These are phyloP conservation scores for Rickenella mellea DNA, from an alignment of 768 basidiomycete genomes.

Conservation along the genomic window DNA sequence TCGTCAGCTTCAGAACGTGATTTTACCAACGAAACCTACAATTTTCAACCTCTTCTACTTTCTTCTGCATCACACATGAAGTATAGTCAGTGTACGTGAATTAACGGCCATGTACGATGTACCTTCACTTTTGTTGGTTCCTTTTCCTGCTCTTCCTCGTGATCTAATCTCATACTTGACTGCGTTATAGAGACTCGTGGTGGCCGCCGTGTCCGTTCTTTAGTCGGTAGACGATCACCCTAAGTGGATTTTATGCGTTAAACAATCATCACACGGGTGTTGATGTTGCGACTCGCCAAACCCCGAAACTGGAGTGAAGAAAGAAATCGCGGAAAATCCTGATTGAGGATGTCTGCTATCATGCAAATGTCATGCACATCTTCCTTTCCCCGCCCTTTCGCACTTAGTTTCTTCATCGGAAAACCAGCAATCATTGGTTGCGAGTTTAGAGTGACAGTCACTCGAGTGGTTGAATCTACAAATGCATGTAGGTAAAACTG, in stretches of 20 bases:
- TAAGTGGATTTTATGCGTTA: background rate
- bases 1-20: background rate
- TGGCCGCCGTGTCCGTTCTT: background rate
- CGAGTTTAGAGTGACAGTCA: constrained; percentile 23
- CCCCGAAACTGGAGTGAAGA: constrained; percentile 32
- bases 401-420: background rate
- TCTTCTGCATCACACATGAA: background rate
- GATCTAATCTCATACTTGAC: background rate
- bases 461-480: constrained; percentile 14
- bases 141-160: background rate
- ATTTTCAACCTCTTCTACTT: background rate
- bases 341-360: constrained; percentile 28
- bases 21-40: background rate
- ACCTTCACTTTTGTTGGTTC: background rate
- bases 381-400: constrained; percentile 5
- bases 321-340: constrained; percentile 27
- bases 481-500: constrained; percentile 17
- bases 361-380: constrained; percentile 18
- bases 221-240: background rate
- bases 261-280: background rate
- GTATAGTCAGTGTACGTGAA: background rate
- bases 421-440: constrained; percentile 29
- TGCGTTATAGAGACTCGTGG: background rate
- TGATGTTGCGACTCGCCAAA: constrained; percentile 28
- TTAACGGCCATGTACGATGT: background rate